Base-by-base conservation (phyloP, 345 rosid genomes). In the Eucalyptus tenuipes region DNA sequence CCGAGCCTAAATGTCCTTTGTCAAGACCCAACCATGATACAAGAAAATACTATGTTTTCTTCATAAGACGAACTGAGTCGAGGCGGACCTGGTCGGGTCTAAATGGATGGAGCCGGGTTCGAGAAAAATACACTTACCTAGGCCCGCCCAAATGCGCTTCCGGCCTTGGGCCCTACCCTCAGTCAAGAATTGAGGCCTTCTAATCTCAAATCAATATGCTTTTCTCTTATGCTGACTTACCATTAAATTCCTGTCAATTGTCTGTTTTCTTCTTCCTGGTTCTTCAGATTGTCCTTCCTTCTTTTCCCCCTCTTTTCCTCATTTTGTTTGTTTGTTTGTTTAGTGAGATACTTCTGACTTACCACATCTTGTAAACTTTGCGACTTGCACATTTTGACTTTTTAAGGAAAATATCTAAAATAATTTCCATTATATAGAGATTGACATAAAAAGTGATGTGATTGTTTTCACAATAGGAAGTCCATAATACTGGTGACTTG, bases 61-160 rank as follows among this genome's bases (percentile, higher is more conserved):
- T 17, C 17, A 68, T 33, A 16, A 31, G 42, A 33, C 0, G 44
- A 68, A 9, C 25, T 0, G 12, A 33, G 44, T 17, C 24, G 0
- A 17, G 12, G 80, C 12, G 0, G 3, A 31, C 20, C 7, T 33
- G 0, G 16, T 5, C 12, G 7, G 11, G 40, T 31, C 12, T 33
- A 16, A 31, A 16, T 31, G 24, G 0, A 31, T 68, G 80, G 42
- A 33, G 80, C 10, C 10, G 80, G 44, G 80, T 68, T 68, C 24
- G 0, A 68, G 80, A 33, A 1, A 9, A 5, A 37, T 0, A 68
- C 1, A 42, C 0, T 33, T 33, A 24, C 42, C 42, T 0, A 8
- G 80, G 80, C 11, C 42, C 7, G 42, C 24, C 80, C 42, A 4
- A 31, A 31, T 8, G 42, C 5, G 24, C 44, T 33, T 17, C 12